Base-by-base conservation (phyloP, 2,329 filamentous ascomycete genomes). In the Cytospora piceae region DNA sequence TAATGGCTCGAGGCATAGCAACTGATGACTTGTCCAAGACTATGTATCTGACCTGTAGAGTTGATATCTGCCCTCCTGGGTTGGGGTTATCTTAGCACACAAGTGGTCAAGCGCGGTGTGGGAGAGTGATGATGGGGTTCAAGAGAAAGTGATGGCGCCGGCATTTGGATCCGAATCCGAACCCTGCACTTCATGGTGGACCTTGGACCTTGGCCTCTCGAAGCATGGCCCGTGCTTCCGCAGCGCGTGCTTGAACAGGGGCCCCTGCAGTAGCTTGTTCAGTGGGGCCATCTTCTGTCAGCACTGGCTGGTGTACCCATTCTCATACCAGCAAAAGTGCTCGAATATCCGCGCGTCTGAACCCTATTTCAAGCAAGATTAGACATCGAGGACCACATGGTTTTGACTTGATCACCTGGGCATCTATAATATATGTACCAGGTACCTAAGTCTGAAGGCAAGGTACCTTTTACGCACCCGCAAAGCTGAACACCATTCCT, bases 1-100 rank as follows among this genome's bases (percentile, higher is more conserved):
- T 79, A 52, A 86, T 83, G 67, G 84, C 84, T 73, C 84, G 83
- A 69, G 84, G 83, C 84, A 87, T 87, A 59, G 63, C 27, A 5
- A 29, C 27, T 78, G 74, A 53, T 39, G 64, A 59, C 22, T 67
- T 55, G 57, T 65, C 70, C 27, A 55, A n/a, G 58, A 29, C 22
- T 51, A n/a, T 39, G 20, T 53, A 22, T 14, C n/a, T n/a, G n/a
- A 24, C 9, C n/a, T 24, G 11, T 7, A 24, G n/a, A 24, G 0
- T 46, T 49, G 46, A 24, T n/a, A 7, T 49, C n/a, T 2, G 11
- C 11, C 9, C 9, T 24, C 11, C 46, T 24, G 46, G 42, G 9
- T 12, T 49, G 8, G 11, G 12, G 9, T 49, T n/a, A 8, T 49
- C 8, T 22, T 7, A 22, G 42, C 42, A 49, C 42, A 49, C n/a